These are phyloP conservation scores for Leccinum arenicola DNA, from an alignment of 768 basidiomycete species.

Conservation along the genomic window DNA sequence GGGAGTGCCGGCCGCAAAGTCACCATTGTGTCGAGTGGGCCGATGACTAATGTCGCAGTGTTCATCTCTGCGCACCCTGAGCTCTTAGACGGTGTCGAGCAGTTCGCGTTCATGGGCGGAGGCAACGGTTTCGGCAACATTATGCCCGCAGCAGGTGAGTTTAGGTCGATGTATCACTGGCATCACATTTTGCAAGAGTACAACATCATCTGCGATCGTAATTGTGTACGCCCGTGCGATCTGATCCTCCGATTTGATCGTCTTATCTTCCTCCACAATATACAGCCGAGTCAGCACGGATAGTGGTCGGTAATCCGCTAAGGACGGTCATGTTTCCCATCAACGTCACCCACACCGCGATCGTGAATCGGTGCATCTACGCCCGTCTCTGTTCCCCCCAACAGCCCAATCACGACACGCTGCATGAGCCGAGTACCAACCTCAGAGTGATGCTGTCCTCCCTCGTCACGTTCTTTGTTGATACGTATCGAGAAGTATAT, in stretches of 20 bases:
- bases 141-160: conserved; percentile 65
- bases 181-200: conserved; percentile 49
- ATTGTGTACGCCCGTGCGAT: conserved; percentile 26
- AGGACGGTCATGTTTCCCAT: conserved; percentile 78
- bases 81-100: conserved; percentile 45
- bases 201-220: conserved; percentile 83
- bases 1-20: conserved; percentile 58
- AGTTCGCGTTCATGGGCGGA: conserved; percentile 83
- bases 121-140: conserved; percentile 82
- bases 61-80: conserved; percentile 61
- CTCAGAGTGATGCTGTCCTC: conserved; percentile 76
- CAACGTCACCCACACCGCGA: conserved; percentile 85
- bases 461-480: conserved; percentile 70
- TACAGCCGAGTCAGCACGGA: conserved; percentile 77
- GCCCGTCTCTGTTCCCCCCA: conserved; percentile 48
- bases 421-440: conserved; percentile 33
- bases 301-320: conserved; percentile 70
- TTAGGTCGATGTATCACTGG: background rate
- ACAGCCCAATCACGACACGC: conserved; percentile 19
- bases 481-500: conserved; percentile 68
- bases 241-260: background rate
- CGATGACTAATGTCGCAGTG: conserved; percentile 80
- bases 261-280: too few species aligned
- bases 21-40: conserved; percentile 72
- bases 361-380: conserved; percentile 60